These are phyloP conservation scores for Candida stauntonica DNA, from an alignment of 805 yeast species.

Conservation along the genomic window DNA sequence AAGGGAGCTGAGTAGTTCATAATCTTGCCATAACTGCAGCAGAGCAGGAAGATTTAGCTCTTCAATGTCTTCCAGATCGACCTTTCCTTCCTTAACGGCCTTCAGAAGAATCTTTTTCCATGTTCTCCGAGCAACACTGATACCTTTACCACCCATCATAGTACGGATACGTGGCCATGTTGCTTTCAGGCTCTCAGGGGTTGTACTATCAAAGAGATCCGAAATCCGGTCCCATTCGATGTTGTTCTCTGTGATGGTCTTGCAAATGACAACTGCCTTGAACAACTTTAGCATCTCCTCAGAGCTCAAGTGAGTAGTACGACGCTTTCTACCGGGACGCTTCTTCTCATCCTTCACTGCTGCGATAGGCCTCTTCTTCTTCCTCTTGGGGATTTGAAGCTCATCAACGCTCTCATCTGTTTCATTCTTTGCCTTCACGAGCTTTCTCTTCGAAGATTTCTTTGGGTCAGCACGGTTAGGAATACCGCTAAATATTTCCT, in stretches of 20 bases:
- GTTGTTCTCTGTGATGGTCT: slow-evolving; percentile 50
- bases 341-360: background rate
- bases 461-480: slow-evolving; percentile 8
- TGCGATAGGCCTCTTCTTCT: background rate
- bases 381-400: slow-evolving; percentile 1
- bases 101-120: slow-evolving; percentile 66
- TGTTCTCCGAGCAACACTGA: slow-evolving; percentile 46
- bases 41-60: slow-evolving; percentile 47
- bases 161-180: slow-evolving; percentile 68
- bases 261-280: slow-evolving; percentile 63
- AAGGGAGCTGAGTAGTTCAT: slow-evolving; percentile 23
- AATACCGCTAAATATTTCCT: slow-evolving; percentile 9
- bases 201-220: slow-evolving; percentile 35
- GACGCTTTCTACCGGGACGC: slow-evolving; percentile 19
- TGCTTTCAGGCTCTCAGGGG: slow-evolving; percentile 44
- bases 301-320: slow-evolving; percentile 15
- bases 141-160: slow-evolving; percentile 56
- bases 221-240: slow-evolving; percentile 67
- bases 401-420: too few relatives aligned
- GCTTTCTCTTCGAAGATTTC: slow-evolving; percentile 7
- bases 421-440: slow-evolving; percentile 2
- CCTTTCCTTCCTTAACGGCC: slow-evolving; percentile 52
- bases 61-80: slow-evolving; percentile 46
- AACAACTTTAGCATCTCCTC: slow-evolving; percentile 34
- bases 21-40: slow-evolving; percentile 64